Evolutionary conservation across 2,329 filamentous ascomycete species (phyloP).

Genomic region (Fusarium penzigii): DNA sequence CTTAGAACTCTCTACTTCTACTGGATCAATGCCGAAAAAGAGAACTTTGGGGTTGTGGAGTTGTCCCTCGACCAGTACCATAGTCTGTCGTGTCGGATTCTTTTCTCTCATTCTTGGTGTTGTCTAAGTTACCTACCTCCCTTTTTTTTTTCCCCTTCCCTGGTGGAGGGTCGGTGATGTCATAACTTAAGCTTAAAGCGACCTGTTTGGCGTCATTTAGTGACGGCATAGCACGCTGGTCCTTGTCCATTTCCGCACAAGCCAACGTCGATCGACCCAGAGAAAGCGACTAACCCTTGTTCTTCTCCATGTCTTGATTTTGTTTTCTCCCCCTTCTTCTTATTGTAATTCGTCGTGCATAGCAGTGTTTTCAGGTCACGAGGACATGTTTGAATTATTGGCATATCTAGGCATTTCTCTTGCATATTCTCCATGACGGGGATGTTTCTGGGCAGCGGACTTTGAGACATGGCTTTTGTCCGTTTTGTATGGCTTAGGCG

Average conservation of each 20-base stretch:
- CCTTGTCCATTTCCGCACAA: conserved; percentile 7
- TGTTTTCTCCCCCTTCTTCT: too few species aligned
- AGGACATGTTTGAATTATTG: neutral
- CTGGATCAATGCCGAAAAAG: too few species aligned
- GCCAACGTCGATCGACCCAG: neutral
- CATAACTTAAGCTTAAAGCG: conserved; percentile 28
- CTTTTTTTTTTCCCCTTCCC: neutral
- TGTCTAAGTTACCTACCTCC: too few species aligned
- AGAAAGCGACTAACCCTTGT: neutral
- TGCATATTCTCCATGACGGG: too few species aligned
- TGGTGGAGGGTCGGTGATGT: conserved; percentile 19
- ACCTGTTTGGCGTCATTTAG: conserved; percentile 8
- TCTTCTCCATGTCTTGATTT: too few species aligned
- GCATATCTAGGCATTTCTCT: neutral
- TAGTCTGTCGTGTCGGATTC: neutral
- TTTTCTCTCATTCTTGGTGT: neutral
- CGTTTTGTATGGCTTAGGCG: too few species aligned
- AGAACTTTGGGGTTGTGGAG: too few species aligned
- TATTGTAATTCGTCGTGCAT: too few species aligned
- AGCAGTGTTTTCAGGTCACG: neutral
- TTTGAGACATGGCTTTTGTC: too few species aligned
- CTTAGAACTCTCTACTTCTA: too few species aligned
- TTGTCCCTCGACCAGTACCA: neutral
- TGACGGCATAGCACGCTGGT: neutral
- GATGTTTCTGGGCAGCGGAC: too few species aligned